Percentiles rank a stretch among this genome's conserved stretches.
phyloP scores from a whole-genome alignment of 139 green algal species.

The Pedinophyceae sp. region DNA sequence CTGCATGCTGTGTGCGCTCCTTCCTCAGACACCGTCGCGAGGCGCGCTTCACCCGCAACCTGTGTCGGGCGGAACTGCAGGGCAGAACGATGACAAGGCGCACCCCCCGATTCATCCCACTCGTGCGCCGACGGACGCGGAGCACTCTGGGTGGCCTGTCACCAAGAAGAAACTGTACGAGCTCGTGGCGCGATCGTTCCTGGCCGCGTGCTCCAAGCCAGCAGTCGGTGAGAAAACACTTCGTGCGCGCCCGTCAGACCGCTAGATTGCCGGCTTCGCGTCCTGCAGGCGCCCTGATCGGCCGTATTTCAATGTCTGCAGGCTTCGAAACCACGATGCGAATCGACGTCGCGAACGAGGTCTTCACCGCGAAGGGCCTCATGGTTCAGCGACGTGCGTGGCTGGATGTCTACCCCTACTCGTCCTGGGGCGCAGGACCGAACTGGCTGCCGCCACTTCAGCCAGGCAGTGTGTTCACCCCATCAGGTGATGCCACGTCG shows the following conservation, averaged over 20 bases:
- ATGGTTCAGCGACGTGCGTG: slow-evolving; percentile 89
- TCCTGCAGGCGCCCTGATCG: too few relatives aligned
- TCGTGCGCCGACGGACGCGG: slow-evolving; percentile 12
- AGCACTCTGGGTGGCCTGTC: slow-evolving; percentile 12
- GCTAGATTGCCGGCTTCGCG: too few relatives aligned
- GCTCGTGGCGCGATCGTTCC: slow-evolving; percentile 84
- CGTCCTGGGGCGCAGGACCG: slow-evolving; percentile 38
- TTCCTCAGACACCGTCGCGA: too few relatives aligned
- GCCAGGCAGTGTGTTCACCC: too few relatives aligned
- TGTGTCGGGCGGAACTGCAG: slow-evolving; percentile 15
- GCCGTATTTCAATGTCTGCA: too few relatives aligned
- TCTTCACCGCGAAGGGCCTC: slow-evolving; percentile 42
- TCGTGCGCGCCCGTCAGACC: too few relatives aligned
- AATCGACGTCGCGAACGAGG: slow-evolving; percentile 51
- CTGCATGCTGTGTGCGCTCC: too few relatives aligned
- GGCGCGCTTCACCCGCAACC: background rate
- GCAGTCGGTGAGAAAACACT: slow-evolving; percentile 74
- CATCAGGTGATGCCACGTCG: too few relatives aligned
- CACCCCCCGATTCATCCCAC: slow-evolving; percentile 91
- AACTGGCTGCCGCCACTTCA: background rate
- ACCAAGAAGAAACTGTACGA: slow-evolving; percentile 77
- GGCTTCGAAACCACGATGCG: slow-evolving; percentile 66
- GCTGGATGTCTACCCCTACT: slow-evolving; percentile 87
- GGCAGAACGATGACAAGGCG: slow-evolving; percentile 59
- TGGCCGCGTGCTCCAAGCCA: slow-evolving; percentile 74